Conservation (phyloP, 31 red algal genomes). For the Porphyra umbilicalis region DNA sequence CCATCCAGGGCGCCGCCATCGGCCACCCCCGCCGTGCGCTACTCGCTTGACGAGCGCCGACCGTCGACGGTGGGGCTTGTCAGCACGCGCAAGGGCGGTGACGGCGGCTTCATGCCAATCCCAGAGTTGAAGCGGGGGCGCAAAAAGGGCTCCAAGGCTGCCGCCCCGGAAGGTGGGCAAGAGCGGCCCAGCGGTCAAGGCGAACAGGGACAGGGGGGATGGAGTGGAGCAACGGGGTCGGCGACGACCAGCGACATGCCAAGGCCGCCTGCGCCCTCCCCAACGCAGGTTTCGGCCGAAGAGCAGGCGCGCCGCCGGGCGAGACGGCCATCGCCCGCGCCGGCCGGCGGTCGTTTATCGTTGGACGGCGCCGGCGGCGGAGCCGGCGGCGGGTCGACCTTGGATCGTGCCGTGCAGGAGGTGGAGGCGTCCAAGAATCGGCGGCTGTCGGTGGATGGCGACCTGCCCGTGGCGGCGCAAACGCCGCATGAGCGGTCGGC, state of each 20-base stretch:
- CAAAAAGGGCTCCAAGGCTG: no score
- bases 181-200: no score
- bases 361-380: neutral
- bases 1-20: neutral
- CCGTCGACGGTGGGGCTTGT: neutral
- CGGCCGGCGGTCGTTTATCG: neutral
- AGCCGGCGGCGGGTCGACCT: neutral
- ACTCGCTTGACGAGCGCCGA: neutral
- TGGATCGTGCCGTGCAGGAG: neutral
- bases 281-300: neutral
- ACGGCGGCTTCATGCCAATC: no score
- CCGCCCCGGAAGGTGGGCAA: no score
- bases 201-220: no score
- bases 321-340: neutral
- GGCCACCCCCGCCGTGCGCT: neutral
- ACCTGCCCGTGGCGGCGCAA: slow-evolving; percentile 32
- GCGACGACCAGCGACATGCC: no score
- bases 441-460: slow-evolving; percentile 48
- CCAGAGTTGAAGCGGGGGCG: no score
- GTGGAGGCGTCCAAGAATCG: slow-evolving; percentile 7
- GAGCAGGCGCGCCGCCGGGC: neutral
- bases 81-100: neutral
- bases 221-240: no score
- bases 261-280: neutral
- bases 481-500: slow-evolving; percentile 22